Conservation (phyloP, 2,329 filamentous ascomycete genomes). For the Elsinoe fawcettii region DNA sequence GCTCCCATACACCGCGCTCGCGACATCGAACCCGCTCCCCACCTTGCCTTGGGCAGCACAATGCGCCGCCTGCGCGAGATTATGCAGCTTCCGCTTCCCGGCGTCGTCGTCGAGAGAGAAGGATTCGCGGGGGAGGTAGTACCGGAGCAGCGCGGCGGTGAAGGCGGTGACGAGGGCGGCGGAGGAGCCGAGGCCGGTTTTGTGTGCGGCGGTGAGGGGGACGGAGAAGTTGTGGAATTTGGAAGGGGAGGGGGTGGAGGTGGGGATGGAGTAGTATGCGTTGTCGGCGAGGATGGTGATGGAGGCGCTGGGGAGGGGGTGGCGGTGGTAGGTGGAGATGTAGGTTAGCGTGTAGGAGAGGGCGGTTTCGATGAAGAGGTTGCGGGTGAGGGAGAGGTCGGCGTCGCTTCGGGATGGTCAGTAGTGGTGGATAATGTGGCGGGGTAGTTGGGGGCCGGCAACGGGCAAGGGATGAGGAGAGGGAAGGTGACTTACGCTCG, state of each 20-base stretch:
- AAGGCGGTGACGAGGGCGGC: constrained; percentile 88
- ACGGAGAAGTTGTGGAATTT: constrained; percentile 74
- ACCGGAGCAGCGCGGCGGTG: constrained; percentile 65
- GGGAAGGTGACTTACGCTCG: constrained; percentile 58
- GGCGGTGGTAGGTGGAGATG: constrained; percentile 46
- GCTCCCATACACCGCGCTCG: constrained; percentile 83
- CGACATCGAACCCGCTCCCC: constrained; percentile 91
- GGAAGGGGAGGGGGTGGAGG: constrained; percentile 28
- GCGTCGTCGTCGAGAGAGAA: constrained; percentile 52
- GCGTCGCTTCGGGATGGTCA: constrained; percentile 26
- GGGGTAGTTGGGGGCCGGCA: not conserved
- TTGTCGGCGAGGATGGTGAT: constrained; percentile 90
- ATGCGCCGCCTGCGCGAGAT: constrained; percentile 86
- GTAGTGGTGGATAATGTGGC: constrained; percentile 14
- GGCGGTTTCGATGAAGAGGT: constrained; percentile 88
- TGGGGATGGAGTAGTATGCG: constrained; percentile 83
- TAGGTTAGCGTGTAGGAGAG: constrained; percentile 83
- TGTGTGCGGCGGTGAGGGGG: constrained; percentile 70
- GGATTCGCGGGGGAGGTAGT: constrained; percentile 54
- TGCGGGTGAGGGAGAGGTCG: constrained; percentile 46
- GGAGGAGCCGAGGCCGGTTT: constrained; percentile 91
- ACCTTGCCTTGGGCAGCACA: constrained; percentile 96
- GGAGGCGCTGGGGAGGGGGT: constrained; percentile 55
- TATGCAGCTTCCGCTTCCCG: constrained; percentile 65
- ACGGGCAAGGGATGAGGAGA: constrained; percentile 1